Evolutionary conservation across 2,329 filamentous ascomycete species (phyloP).

Genomic region (Colletotrichum eremochloae): DNA sequence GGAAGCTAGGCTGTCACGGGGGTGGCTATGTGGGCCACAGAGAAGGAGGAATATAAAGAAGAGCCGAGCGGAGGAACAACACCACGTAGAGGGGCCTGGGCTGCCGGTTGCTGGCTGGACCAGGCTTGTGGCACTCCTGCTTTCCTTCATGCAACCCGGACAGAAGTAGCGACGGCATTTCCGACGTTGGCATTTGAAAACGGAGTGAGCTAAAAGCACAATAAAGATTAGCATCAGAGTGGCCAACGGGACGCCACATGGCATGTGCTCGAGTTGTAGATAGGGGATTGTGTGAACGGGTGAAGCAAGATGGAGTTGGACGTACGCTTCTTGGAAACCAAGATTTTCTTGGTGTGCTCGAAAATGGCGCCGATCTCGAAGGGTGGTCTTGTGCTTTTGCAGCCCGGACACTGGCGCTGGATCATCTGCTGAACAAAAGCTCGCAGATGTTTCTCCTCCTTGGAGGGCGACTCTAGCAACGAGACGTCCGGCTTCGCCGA

Average conservation of each 20-base stretch:
- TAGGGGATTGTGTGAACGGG: neutral
- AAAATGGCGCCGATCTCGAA: neutral
- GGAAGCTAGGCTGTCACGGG: neutral
- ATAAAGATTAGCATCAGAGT: neutral
- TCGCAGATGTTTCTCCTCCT: neutral
- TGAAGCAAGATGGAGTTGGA: neutral
- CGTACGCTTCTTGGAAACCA: neutral
- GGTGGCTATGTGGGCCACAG: slow-evolving; percentile 14
- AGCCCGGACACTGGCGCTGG: neutral
- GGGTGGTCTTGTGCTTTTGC: neutral
- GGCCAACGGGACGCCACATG: neutral
- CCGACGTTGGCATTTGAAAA: neutral
- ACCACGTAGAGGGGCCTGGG: slow-evolving; percentile 40
- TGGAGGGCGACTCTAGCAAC: neutral
- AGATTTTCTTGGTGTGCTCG: neutral
- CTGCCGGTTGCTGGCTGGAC: neutral
- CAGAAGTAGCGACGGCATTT: neutral
- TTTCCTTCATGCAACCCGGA: neutral
- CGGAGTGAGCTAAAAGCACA: neutral
- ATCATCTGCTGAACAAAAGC: neutral
- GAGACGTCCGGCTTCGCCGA: neutral
- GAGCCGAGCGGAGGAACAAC: slow-evolving; percentile 49
- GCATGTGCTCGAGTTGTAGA: neutral
- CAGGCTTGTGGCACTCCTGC: neutral
- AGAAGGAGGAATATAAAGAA: slow-evolving; percentile 27